Base-by-base conservation (phyloP, 768 basidiomycete species). In the Suillus placidus region DNA sequence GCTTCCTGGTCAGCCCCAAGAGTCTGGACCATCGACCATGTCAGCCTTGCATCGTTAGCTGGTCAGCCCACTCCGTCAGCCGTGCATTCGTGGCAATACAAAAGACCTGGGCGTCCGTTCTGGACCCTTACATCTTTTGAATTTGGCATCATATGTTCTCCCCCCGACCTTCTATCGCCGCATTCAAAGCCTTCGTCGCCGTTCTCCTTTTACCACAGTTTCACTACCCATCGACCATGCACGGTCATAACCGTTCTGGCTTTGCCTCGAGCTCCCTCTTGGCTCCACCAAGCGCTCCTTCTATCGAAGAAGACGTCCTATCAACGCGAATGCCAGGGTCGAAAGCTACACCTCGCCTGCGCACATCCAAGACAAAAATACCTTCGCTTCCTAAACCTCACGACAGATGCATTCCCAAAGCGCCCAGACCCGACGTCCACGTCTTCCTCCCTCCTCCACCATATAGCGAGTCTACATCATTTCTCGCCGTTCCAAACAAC, bases 351-450 rank as follows among this genome's bases (percentile, higher is more conserved):
- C 23, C 56, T 38, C 14, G 37, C 23, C 23, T 35, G 23, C n/a
- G 35, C 16, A 51, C 14, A 14, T 0, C 26, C 67, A 18, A 69
- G 67, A 55, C 70, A 67, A 26, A 67, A 67, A 43, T 75, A 51
- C 64, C 51, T 68, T 51, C 65, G 65, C 2, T 34, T n/a, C 5
- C 60, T 37, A 16, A 67, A 61, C 13, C 72, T 76, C 14, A 55
- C 65, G 30, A 16, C 58, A 26, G 61, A 66, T 4, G 61, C 69
- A 60, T 73, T 61, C 72, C 75, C 2, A 72, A 71, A 35, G 75
- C 75, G 12, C 76, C 76, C 26, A 68, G 71, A 32, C 67, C 76
- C 40, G 75, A 76, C 58, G 69, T 65, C 1, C 68, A 76, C 3
- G 64, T 54, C 4, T 76, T 76, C 68, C 72, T 68, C 42, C 74